These are phyloP conservation scores for Besnoitia besnoiti DNA, from an alignment of 169 alveolate genomes.

Conservation along the genomic window DNA sequence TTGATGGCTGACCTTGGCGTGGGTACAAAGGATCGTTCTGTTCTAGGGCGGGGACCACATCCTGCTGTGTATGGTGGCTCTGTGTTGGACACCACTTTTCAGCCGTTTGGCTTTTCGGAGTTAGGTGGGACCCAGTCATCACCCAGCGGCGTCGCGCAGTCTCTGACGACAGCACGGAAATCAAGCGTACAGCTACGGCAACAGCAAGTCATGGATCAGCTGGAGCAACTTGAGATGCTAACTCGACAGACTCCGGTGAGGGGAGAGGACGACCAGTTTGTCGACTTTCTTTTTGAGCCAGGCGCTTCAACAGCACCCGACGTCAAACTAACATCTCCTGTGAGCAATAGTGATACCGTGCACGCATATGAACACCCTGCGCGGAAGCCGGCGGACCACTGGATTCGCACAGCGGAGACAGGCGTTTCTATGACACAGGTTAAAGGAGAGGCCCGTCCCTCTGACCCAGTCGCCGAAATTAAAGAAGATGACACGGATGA, in stretches of 20 bases:
- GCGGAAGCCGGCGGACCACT: not conserved
- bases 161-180: not conserved
- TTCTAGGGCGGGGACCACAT: too few relatives aligned
- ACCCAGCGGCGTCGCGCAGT: not conserved
- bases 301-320: not conserved
- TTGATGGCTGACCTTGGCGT: not conserved
- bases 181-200: not conserved
- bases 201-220: not conserved
- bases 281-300: not conserved
- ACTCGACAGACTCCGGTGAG: not conserved
- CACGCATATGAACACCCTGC: not conserved
- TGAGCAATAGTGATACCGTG: not conserved
- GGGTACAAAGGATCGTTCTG: not conserved
- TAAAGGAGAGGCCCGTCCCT: not conserved
- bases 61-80: too few relatives aligned
- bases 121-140: not conserved
- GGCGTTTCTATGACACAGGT: not conserved
- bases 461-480: too few relatives aligned
- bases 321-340: not conserved
- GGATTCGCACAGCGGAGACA: not conserved
- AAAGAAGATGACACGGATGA: not conserved
- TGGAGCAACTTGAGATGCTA: not conserved
- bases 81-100: not conserved
- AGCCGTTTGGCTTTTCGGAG: not conserved
- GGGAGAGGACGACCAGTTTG: constrained; percentile 4